Evolutionary conservation across 2,329 filamentous ascomycete species (phyloP).

Genomic region (Penicillium sp.): DNA sequence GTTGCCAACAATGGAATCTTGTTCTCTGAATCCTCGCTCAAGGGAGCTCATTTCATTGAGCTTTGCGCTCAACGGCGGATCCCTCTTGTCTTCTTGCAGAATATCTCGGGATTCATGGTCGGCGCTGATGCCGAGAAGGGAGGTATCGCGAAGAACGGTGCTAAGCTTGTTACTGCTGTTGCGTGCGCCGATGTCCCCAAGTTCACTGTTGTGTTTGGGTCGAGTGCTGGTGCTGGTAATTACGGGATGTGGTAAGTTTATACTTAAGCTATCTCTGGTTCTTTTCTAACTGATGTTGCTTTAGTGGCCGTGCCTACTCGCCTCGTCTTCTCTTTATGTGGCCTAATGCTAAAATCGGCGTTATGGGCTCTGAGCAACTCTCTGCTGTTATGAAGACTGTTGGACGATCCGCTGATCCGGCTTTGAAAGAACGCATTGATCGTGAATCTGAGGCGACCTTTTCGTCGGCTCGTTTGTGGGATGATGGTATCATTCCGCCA

Average conservation of each 20-base stretch:
- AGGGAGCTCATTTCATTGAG: conserved; percentile 96
- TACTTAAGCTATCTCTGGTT: background rate
- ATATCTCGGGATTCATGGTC: conserved; percentile 98
- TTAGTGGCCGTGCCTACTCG: conserved; percentile 81
- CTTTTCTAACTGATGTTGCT: conserved; percentile 4
- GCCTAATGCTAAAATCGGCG: conserved; percentile 93
- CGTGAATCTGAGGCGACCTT: conserved; percentile 85
- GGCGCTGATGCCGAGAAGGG: conserved; percentile 87
- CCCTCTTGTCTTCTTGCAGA: conserved; percentile 90
- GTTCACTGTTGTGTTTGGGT: conserved; percentile 94
- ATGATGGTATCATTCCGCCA: conserved; percentile 77
- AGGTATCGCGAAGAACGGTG: conserved; percentile 96
- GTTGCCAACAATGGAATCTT: conserved; percentile 95
- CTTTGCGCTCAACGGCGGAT: conserved; percentile 87
- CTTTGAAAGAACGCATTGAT: conserved; percentile 81
- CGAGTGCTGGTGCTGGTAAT: conserved; percentile 89
- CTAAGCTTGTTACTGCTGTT: conserved; percentile 93
- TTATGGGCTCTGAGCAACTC: conserved; percentile 95
- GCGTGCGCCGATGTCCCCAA: conserved; percentile 94
- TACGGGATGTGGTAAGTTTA: conserved; percentile 83
- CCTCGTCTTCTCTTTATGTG: conserved; percentile 93
- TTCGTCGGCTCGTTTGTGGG: conserved; percentile 87
- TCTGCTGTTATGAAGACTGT: conserved; percentile 93
- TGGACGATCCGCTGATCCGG: conserved; percentile 76
- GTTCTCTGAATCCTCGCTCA: conserved; percentile 83